Evolutionary conservation across 148 eudicot species (phyloP).

Genomic region (Chenopodium album): DNA sequence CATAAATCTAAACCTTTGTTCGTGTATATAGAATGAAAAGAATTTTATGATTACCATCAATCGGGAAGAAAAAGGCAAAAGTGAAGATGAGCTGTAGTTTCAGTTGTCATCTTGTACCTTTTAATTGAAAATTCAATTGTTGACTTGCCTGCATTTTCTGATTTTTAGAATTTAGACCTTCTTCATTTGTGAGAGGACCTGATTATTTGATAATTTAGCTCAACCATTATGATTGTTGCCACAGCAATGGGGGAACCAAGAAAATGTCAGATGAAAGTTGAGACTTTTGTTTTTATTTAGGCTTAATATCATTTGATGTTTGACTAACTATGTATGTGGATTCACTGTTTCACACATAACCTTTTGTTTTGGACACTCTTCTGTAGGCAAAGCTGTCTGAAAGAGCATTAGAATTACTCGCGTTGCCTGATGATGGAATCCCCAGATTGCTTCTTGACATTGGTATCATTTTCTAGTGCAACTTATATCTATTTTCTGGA

Average conservation of each 20-base stretch:
- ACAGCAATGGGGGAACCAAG: not conserved
- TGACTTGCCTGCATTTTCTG: constrained; percentile 63
- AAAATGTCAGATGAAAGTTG: not conserved
- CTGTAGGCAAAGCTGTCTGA: constrained; percentile 72
- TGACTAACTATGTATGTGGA: not conserved
- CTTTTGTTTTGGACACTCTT: not conserved
- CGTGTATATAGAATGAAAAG: constrained; percentile 9
- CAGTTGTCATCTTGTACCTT: constrained; percentile 54
- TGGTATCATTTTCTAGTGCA: constrained; percentile 37
- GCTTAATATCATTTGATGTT: not conserved
- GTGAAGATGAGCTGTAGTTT: constrained; percentile 79
- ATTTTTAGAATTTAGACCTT: not conserved
- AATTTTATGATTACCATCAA: constrained; percentile 15
- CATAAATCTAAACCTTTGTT: constrained; percentile 23
- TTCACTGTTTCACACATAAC: not conserved
- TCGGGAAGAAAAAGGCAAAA: constrained; percentile 34
- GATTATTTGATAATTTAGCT: not conserved
- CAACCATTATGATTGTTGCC: not conserved
- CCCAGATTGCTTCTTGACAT: constrained; percentile 86
- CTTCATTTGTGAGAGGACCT: not conserved
- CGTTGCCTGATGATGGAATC: constrained; percentile 80
- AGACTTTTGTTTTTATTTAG: not conserved
- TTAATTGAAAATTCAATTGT: constrained; percentile 73
- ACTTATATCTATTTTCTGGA: not conserved
- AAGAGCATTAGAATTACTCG: constrained; percentile 91